phyloP scores from a whole-genome alignment of 2,329 filamentous ascomycete species.

The Xylaria arbuscula region DNA sequence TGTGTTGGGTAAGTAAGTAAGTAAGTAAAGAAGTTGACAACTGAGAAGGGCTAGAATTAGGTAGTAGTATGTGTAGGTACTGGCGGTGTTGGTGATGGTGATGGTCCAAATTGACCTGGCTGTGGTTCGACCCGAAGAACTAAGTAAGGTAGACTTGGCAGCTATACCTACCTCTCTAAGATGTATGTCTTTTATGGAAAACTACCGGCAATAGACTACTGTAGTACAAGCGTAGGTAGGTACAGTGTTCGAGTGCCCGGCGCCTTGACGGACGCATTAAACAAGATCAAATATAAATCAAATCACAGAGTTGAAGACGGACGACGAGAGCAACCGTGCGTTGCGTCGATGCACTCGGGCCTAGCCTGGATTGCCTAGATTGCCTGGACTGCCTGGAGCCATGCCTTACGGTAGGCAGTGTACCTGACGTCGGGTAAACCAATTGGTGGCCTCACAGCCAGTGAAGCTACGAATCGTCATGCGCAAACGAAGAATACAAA shows the following conservation, averaged over 20 bases:
- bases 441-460: constrained; percentile 31
- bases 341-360: constrained; percentile 20
- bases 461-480: constrained; percentile 32
- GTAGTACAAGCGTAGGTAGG: neutral
- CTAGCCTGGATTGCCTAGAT: constrained; percentile 10
- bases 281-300: neutral
- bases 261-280: constrained; percentile 8
- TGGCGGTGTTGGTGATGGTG: neutral
- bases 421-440: constrained; percentile 15
- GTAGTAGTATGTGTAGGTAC: neutral
- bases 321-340: constrained; percentile 20
- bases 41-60: neutral
- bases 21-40: neutral
- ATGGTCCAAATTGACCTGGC: neutral
- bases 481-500: constrained; percentile 18
- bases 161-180: too few species aligned
- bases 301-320: constrained; percentile 6
- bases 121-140: neutral
- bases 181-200: too few species aligned
- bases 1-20: neutral
- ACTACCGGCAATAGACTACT: neutral
- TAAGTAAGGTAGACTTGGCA: neutral
- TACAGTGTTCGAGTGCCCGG: neutral
- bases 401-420: neutral
- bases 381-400: neutral